Conservation (phyloP, 768 basidiomycete genomes). For the Lactarius hengduanensis region DNA sequence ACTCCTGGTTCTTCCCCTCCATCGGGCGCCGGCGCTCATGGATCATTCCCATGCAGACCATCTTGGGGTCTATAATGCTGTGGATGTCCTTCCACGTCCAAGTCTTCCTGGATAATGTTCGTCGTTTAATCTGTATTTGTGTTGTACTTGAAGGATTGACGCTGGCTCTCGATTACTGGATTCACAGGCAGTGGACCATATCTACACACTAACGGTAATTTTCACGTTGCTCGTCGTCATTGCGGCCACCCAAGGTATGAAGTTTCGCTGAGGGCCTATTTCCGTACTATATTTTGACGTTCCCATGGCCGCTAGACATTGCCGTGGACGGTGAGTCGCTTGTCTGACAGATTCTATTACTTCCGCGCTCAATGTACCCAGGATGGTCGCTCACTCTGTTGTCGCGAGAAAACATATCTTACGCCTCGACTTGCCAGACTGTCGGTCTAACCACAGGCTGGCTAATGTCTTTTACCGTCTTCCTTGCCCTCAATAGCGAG, state of each 20-base stretch:
- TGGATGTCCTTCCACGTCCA: conserved; percentile 74
- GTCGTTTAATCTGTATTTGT: conserved; percentile 31
- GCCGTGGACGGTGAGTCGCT: conserved; percentile 83
- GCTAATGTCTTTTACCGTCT: conserved; percentile 95
- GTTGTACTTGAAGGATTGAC: neutral
- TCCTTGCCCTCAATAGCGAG: conserved; percentile 94
- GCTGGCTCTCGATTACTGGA: conserved; percentile 4
- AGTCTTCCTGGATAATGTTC: conserved; percentile 72
- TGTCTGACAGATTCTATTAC: conserved; percentile 35
- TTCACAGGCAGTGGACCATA: conserved; percentile 73
- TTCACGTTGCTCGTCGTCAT: conserved; percentile 91
- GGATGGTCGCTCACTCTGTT: conserved; percentile 82
- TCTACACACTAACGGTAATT: conserved; percentile 74
- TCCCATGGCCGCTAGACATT: conserved; percentile 65
- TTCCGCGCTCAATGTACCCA: conserved; percentile 37
- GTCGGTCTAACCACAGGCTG: conserved; percentile 95
- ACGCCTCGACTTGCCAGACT: conserved; percentile 97
- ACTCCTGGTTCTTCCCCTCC: conserved; percentile 77
- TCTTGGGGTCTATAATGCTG: conserved; percentile 82
- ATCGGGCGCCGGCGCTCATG: conserved; percentile 94
- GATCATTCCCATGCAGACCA: conserved; percentile 96
- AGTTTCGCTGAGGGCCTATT: neutral
- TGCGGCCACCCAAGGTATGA: conserved; percentile 94
- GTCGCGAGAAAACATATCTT: conserved; percentile 91
- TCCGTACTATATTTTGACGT: conserved; percentile 25